phyloP scores from a whole-genome alignment of 2,329 filamentous ascomycete genomes.

The Davidsoniella virescens region DNA sequence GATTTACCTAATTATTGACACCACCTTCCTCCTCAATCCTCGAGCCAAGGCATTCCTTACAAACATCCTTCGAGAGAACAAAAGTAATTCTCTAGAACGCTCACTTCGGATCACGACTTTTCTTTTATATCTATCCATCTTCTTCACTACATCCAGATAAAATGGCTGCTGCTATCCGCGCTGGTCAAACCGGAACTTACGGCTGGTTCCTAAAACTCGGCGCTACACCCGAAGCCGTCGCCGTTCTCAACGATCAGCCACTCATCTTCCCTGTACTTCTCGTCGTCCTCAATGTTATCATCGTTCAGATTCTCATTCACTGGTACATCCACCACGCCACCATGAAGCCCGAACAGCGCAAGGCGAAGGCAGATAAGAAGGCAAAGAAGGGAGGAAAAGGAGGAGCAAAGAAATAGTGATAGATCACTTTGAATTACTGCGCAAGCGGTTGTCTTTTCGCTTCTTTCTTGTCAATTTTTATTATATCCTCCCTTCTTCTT shows the following conservation, averaged over 20 bases:
- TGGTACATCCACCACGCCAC: constrained; percentile 46
- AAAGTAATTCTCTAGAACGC: background rate
- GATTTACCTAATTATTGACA: background rate
- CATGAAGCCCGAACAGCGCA: constrained; percentile 43
- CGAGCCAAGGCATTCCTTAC: too few species aligned
- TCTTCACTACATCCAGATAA: constrained; percentile 10
- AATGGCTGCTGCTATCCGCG: constrained; percentile 13
- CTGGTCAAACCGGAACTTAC: constrained; percentile 28
- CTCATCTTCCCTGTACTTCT: constrained; percentile 41
- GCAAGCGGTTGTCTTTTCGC: too few species aligned
- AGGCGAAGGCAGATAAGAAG: constrained; percentile 31
- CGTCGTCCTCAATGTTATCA: constrained; percentile 34
- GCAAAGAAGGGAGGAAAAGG: constrained; percentile 17
- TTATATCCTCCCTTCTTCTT: too few species aligned
- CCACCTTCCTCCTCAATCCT: too few species aligned
- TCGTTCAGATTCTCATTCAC: constrained; percentile 29
- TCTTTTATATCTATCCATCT: constrained; percentile 1
- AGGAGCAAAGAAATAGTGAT: constrained; percentile 1
- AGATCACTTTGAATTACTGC: too few species aligned
- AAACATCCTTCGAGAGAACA: background rate
- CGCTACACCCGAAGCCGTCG: constrained; percentile 41
- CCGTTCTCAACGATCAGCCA: constrained; percentile 44
- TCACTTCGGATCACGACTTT: background rate
- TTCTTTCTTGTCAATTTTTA: too few species aligned
- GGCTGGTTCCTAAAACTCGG: constrained; percentile 40